Evolutionary conservation across 192 early-diverging fungal species (phyloP).

Genomic region (Entomortierella beljakovae): DNA sequence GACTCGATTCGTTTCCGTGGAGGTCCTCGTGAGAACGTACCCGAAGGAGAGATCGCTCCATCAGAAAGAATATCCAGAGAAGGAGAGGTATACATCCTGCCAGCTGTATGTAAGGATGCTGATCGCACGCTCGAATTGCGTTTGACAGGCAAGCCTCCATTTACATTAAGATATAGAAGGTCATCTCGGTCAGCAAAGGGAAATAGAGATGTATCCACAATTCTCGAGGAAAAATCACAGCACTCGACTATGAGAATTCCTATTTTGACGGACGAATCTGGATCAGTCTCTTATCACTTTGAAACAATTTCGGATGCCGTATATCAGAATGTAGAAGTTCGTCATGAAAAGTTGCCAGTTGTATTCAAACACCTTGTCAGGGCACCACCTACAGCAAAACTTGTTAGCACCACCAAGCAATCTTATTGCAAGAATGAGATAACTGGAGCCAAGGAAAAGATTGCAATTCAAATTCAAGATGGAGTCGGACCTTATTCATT

Average conservation of each 20-base stretch:
- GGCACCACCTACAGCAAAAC: constrained; percentile 24
- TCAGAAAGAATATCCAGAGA: constrained; percentile 32
- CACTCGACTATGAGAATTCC: constrained; percentile 50
- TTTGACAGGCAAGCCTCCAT: constrained; percentile 41
- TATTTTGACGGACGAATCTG: constrained; percentile 26
- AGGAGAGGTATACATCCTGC: constrained; percentile 16
- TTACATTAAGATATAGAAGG: constrained; percentile 28
- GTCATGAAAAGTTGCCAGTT: constrained; percentile 17
- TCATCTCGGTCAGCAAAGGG: constrained; percentile 14
- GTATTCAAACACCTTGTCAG: constrained; percentile 36
- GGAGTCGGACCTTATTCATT: constrained; percentile 34
- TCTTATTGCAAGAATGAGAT: constrained; percentile 43
- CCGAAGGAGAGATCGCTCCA: constrained; percentile 46
- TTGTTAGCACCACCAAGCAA: constrained; percentile 31
- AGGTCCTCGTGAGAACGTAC: constrained; percentile 39
- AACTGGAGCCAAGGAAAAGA: constrained; percentile 32
- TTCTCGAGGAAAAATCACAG: constrained; percentile 1
- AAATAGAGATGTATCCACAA: constrained; percentile 1
- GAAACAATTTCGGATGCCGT: constrained; percentile 32
- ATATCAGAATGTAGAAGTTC: constrained; percentile 31
- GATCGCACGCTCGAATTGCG: constrained; percentile 38
- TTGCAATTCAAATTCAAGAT: constrained; percentile 35
- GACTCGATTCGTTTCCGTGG: constrained; percentile 51
- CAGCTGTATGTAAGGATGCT: constrained; percentile 31
- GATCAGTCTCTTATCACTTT: constrained; percentile 22